phyloP scores from a whole-genome alignment of 768 basidiomycete species.

The Collybia mongolica region DNA sequence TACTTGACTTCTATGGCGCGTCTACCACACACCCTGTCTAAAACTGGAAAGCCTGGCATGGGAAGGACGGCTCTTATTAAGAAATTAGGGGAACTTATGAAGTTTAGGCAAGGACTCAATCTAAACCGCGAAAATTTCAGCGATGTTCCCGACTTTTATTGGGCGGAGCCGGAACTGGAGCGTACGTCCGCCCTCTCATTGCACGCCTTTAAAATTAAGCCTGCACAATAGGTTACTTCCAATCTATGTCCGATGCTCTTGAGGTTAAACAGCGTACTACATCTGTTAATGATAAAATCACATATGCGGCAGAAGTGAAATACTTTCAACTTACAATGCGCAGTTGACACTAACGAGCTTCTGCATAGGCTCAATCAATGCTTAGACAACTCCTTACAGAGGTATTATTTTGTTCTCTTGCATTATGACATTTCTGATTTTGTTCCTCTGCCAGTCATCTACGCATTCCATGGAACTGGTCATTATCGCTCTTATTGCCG shows the following conservation, averaged over 20 bases:
- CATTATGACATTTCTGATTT: conserved; percentile 6
- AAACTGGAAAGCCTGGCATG: conserved; percentile 84
- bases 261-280: conserved; percentile 83
- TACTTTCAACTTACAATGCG: not conserved
- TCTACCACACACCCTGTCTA: conserved; percentile 72
- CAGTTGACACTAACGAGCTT: conserved; percentile 1
- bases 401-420: conserved; percentile 33
- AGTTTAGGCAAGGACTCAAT: conserved; percentile 89
- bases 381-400: conserved; percentile 88
- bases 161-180: conserved; percentile 91
- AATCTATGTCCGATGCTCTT: conserved; percentile 78
- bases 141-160: conserved; percentile 91
- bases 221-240: conserved; percentile 65
- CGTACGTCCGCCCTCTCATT: conserved; percentile 36
- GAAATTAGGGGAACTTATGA: conserved; percentile 89
- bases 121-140: conserved; percentile 87
- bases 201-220: not conserved
- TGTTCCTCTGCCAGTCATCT: conserved; percentile 58
- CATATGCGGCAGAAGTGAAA: conserved; percentile 78
- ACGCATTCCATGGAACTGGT: conserved; percentile 93
- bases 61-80: conserved; percentile 81
- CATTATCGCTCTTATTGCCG: conserved; percentile 92
- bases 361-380: conserved; percentile 73
- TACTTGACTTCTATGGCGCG: conserved; percentile 83
- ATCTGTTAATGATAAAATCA: conserved; percentile 89